These are phyloP conservation scores for Takashimella koratensis DNA, from an alignment of 1,284 basidiomycete genomes.

Conservation along the genomic window DNA sequence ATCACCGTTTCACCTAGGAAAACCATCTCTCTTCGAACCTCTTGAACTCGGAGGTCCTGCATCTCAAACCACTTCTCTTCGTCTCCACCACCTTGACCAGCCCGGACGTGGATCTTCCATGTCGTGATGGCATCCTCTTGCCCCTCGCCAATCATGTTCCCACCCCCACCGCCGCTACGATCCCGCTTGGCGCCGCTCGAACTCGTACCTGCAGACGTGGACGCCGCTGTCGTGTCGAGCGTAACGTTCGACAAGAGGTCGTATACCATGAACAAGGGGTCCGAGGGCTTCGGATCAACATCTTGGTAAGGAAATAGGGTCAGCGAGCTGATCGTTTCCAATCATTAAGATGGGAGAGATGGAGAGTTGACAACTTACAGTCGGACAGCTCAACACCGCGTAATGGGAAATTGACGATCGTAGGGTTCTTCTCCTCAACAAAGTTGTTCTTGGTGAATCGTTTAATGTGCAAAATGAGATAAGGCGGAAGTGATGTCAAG, in stretches of 20 bases:
- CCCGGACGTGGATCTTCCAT: conserved; percentile 90
- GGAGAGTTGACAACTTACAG: conserved; percentile 58
- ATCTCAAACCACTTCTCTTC: conserved; percentile 94
- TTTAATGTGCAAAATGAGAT: conserved; percentile 92
- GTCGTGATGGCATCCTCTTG: conserved; percentile 33
- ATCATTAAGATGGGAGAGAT: no score
- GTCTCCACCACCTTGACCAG: conserved; percentile 66
- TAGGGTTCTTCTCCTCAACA: conserved; percentile 98
- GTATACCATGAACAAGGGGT: conserved; percentile 65
- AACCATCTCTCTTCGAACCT: conserved; percentile 94
- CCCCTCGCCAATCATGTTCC: conserved; percentile 29
- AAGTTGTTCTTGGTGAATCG: conserved; percentile 98
- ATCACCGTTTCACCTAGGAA: conserved; percentile 94
- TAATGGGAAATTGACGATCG: conserved; percentile 94
- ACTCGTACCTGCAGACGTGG: conserved; percentile 58
- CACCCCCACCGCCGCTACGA: conserved; percentile 60
- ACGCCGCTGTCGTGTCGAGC: conserved; percentile 82
- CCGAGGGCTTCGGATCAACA: conserved; percentile 64
- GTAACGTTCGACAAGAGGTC: conserved; percentile 95
- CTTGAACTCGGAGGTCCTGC: conserved; percentile 94
- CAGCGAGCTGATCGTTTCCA: conserved; percentile 13
- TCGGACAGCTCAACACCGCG: conserved; percentile 85
- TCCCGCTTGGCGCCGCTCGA: conserved; percentile 55
- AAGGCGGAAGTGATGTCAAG: conserved; percentile 80
- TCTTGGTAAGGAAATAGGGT: conserved; percentile 54